Base-by-base conservation (phyloP, 2,329 filamentous ascomycete species). In the Fusarium lateritium region DNA sequence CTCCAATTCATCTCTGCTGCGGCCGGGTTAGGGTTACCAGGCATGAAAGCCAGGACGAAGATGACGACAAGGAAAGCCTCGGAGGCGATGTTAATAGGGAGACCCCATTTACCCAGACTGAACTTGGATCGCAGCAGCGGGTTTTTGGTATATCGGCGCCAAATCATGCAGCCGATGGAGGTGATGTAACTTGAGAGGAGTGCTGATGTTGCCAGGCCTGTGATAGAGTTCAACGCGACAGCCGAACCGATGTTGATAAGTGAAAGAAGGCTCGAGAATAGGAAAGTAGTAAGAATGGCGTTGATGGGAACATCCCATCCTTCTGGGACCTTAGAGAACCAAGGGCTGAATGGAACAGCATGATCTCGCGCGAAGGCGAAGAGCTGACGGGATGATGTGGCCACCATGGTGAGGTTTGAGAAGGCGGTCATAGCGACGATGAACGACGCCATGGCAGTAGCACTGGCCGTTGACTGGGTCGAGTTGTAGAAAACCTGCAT, bases 401-500 rank as follows among this genome's bases (percentile, higher is more conserved):
- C 70, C 2, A 73, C 70, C 62, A 73, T 63, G 1, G 70, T 73
- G 2, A 73, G 15, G 8, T 73, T 73, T 6, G 71, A 68, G 19
- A 73, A 73, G 5, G 56, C 57, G 3, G 66, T 73, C 71, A 73
- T 72, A 33, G 67, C 69, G 5, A 73, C 51, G 5, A 73, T 59
- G 38, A 73, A 70, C 0, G 62, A 67, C 0, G 70, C 40, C 62
- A 73, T 58, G 2, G 68, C 71, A 5, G 68, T 73, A 19, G 71
- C 68, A 14, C 71, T 68, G 11, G 34, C 53, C 0, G 43, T 22
- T 3, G 71, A 73, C n/a, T 54, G 22, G 4, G 70, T 73, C 2
- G 71, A 72, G 53, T 72, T 73, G 9, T 51, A 43, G 5, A 73
- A 73, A 1, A 73, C 71, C 1, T 73, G 65, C 70, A 73, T 73